Evolutionary conservation across 257 asterid species (phyloP), one percentile per base, ranked within the genome.

Genomic region (Fraxinus americana): DNA sequence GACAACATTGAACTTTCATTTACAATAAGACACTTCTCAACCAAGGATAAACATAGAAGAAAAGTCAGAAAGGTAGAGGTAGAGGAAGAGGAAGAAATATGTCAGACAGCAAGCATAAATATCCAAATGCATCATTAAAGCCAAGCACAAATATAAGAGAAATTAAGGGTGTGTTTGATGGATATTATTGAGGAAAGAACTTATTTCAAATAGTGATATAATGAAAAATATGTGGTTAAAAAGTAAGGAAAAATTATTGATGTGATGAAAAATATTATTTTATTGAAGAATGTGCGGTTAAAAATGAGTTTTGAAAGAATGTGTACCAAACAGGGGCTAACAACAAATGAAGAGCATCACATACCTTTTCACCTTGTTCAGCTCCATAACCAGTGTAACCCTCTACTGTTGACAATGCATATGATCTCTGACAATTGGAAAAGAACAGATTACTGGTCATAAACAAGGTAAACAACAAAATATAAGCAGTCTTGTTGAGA

Each of bases 331-430:
- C 27, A 25, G 27, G 27, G 27, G 27, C 27, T 25, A 73, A 45
- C 70, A 59, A 72, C 29, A 48, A 45, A 69, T 61, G 57, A 68
- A 23, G 36, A 71, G 48, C n/a, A 69, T 16, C 43, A 76, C 86
- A 65, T 83, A 92, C 99, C 79, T 91, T 89, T 93, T 90, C 98
- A 78, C 97, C 98, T 89, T 96, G 99, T 84, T 96, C 99, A 82
- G 97, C 98, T 80, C 98, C 97, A 86, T 93, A 96, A 76, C 98
- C 98, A 79, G 92, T 83, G 87, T 96, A 96, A 54, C 99, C 99
- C 71, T 91, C 85, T 1, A 90, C 65, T 16, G 97, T 96, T 80
- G 99, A 93, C 81, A 96, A 78, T 52, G 88, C 92, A 72, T 78
- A 73, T 61, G 97, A 85, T 83, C 91, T 89, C 97, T 94, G 94